Evolutionary conservation across 2,329 filamentous ascomycete species (phyloP).

Genomic region (Pyrenophora teres): DNA sequence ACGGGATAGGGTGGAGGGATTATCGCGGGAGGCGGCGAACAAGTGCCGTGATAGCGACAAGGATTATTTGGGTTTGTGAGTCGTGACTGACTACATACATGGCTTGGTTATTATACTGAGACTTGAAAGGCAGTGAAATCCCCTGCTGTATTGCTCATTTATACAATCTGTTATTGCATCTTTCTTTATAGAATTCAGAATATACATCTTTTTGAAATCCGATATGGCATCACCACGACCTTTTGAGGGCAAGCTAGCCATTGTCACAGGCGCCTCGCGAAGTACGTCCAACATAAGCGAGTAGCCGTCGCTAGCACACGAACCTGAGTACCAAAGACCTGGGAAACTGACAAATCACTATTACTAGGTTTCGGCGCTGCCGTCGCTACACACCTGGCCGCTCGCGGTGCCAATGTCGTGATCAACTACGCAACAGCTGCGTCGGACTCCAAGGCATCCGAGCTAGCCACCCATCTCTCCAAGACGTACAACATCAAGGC

Average conservation of each 20-base stretch:
- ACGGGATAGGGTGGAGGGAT: no score
- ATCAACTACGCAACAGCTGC: constrained; percentile 11
- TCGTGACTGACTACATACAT: no score
- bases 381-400: constrained; percentile 10
- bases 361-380: constrained; percentile 11
- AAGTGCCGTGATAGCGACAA: no score
- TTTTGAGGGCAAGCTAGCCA: constrained; percentile 13
- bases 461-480: constrained; percentile 9
- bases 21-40: no score
- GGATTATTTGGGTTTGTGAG: no score
- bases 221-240: constrained; percentile 1
- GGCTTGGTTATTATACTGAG: no score
- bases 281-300: not conserved
- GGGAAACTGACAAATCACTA: not conserved
- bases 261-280: constrained; percentile 10
- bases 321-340: not conserved
- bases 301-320: not conserved
- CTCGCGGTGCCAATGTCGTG: constrained; percentile 9
- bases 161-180: not conserved
- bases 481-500: constrained; percentile 12
- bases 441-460: constrained; percentile 6
- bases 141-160: no score
- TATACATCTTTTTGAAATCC: not conserved
- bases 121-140: no score
- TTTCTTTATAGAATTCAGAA: not conserved